These are phyloP conservation scores for Porphyrellus cyaneotinctus DNA, from an alignment of 768 basidiomycete species.

Conservation along the genomic window DNA sequence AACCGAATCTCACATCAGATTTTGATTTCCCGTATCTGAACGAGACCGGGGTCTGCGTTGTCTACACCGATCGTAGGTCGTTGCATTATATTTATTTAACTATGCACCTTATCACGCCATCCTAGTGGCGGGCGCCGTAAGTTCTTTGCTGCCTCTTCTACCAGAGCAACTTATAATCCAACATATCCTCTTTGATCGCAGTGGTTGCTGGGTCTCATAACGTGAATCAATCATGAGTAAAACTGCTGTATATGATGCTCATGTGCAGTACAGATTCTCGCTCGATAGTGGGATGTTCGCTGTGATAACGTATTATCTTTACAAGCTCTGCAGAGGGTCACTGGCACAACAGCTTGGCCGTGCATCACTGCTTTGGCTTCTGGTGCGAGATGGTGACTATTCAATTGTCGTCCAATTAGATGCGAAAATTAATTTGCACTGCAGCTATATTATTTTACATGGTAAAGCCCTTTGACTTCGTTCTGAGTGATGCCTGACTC, in stretches of 20 bases:
- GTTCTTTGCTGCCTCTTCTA: neutral
- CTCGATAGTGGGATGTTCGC: constrained; percentile 1
- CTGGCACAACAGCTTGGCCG: neutral
- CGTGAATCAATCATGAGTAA: neutral
- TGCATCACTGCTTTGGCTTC: constrained; percentile 2
- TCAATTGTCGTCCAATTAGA: neutral
- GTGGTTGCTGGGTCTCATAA: constrained; percentile 1
- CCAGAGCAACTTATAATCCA: neutral
- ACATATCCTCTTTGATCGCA: neutral
- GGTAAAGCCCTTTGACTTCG: neutral
- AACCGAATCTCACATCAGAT: neutral
- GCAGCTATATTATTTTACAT: constrained; percentile 4
- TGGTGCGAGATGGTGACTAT: constrained; percentile 9
- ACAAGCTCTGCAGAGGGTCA: neutral
- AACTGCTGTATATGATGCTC: neutral
- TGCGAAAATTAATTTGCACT: neutral
- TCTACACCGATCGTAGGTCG: neutral
- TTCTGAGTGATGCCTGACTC: neutral
- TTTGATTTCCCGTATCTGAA: neutral
- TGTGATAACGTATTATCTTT: constrained; percentile 2
- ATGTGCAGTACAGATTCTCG: neutral
- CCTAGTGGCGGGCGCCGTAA: neutral
- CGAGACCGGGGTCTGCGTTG: neutral
- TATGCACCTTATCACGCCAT: neutral
- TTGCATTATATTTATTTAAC: neutral